Evolutionary conservation across 169 alveolate species (phyloP).

Genomic region (Eimeria mitis): DNA sequence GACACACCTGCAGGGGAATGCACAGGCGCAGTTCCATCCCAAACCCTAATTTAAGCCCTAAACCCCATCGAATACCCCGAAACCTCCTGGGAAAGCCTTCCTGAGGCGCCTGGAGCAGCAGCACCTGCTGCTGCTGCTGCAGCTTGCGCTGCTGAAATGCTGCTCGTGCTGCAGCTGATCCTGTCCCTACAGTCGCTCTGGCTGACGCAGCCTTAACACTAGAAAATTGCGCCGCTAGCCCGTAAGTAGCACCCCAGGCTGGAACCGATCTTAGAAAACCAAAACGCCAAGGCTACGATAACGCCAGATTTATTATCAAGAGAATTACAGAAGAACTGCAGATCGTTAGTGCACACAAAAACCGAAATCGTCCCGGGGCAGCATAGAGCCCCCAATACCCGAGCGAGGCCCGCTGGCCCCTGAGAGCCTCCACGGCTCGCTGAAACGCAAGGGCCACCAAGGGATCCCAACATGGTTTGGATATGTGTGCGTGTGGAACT

Average conservation of each 20-base stretch:
- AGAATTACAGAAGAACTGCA: not conserved
- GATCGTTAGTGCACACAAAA: not conserved
- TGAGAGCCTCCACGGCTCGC: not conserved
- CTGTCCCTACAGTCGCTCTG: not conserved
- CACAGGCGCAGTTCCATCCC: not conserved
- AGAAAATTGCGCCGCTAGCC: not conserved
- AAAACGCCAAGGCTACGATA: not conserved
- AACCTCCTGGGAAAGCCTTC: not conserved
- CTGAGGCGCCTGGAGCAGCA: not conserved
- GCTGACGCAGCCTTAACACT: not conserved
- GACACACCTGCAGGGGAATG: constrained; percentile 60
- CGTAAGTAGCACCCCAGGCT: not conserved
- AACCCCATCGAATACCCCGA: not conserved
- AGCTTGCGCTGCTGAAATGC: not conserved
- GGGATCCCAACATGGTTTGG: not conserved
- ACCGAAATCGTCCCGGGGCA: not conserved
- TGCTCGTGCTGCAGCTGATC: not conserved
- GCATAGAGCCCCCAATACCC: not conserved
- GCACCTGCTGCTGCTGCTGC: not conserved
- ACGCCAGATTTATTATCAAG: not conserved
- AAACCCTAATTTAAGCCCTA: not conserved
- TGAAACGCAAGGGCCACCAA: not conserved
- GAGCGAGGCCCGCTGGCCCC: not conserved
- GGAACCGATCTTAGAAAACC: not conserved
- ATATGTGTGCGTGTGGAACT: constrained; percentile 2